phyloP scores from a whole-genome alignment of 306 rosid species.

The Lablab purpureus region DNA sequence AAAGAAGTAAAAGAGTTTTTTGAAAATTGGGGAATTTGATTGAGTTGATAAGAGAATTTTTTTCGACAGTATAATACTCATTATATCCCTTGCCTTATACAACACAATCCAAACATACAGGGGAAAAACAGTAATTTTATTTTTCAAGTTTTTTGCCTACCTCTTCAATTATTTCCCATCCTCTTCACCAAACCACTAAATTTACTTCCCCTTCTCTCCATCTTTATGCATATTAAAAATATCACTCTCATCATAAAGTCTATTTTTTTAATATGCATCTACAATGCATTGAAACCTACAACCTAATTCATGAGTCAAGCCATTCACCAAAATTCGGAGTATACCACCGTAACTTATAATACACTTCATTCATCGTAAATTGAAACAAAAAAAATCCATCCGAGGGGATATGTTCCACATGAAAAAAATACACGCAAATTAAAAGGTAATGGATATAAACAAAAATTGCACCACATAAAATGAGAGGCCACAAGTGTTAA shows the following conservation, averaged over 20 bases:
- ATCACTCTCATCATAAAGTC: not conserved
- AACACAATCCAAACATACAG: no score
- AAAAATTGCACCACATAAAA: not conserved
- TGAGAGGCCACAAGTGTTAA: not conserved
- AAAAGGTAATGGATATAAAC: not conserved
- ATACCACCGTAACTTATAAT: not conserved
- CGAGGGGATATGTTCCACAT: not conserved
- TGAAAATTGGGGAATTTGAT: no score
- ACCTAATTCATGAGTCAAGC: not conserved
- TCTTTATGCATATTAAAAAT: not conserved
- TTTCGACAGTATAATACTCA: no score
- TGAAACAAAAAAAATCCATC: constrained; percentile 1
- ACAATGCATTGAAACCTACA: not conserved
- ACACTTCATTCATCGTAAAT: not conserved
- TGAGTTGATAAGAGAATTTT: no score
- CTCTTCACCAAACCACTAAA: no score
- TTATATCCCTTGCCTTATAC: no score
- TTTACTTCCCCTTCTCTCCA: no score
- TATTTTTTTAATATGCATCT: not conserved
- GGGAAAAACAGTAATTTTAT: no score
- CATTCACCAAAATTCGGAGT: not conserved
- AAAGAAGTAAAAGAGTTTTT: no score
- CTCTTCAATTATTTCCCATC: no score
- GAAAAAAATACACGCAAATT: not conserved
- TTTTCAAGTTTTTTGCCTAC: no score